These are phyloP conservation scores for Sherardia arvensis DNA, from an alignment of 257 asterid genomes.

Conservation along the genomic window DNA sequence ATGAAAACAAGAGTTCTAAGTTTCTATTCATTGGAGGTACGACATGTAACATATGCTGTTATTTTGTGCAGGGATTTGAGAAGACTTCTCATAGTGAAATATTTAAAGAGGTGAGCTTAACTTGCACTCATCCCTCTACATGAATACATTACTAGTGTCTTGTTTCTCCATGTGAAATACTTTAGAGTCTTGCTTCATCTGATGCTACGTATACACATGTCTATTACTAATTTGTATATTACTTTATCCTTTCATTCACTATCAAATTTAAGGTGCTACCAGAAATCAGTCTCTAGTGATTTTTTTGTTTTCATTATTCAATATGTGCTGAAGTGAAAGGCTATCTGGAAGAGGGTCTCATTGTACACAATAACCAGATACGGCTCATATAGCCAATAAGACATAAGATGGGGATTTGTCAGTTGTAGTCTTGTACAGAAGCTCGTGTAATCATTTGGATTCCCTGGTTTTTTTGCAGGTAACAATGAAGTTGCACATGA, in stretches of 20 bases:
- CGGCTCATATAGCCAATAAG: neutral
- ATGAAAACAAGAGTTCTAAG: neutral
- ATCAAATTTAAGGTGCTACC: neutral
- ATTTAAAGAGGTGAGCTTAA: constrained; percentile 64
- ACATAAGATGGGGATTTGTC: neutral
- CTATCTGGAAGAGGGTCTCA: neutral
- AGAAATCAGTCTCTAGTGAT: neutral
- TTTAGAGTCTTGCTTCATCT: neutral
- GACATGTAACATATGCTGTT: constrained; percentile 8
- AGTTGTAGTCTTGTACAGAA: neutral
- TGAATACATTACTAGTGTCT: neutral
- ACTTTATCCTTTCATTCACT: neutral
- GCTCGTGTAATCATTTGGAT: neutral
- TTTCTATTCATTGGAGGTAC: neutral
- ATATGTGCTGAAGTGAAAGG: neutral
- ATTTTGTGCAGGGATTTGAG: constrained; percentile 50
- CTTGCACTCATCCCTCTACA: constrained; percentile 1
- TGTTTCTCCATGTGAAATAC: neutral
- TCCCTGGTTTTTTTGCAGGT: constrained; percentile 31
- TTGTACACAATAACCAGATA: neutral
- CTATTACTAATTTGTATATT: neutral
- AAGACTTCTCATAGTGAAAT: constrained; percentile 59
- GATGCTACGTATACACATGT: neutral
- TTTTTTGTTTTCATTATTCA: neutral
- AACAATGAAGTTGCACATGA: constrained; percentile 56